Base-by-base conservation (phyloP, 305 asterid genomes). In the Petunia hybrid region DNA sequence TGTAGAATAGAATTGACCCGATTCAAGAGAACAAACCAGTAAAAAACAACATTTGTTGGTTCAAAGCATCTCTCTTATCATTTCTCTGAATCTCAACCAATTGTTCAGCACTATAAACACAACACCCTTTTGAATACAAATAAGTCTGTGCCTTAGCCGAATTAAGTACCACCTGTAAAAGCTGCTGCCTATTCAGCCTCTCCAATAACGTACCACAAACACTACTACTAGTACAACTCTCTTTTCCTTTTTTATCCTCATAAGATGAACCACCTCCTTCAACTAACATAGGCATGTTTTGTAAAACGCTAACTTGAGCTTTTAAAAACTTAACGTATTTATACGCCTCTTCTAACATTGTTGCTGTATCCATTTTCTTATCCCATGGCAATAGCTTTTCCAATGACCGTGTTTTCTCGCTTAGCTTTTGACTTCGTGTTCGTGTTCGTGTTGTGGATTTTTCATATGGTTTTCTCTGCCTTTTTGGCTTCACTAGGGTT, bases 321-420 rank as follows among this genome's bases (percentile, higher is more conserved):
- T 91, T 89, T 67, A 94, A 94, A 82, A 92, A 92, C 70, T 82
- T 84, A 86, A 94, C 87, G 87, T 94, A 94, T 84, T 90, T 92
- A 88, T 86, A 87, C 70, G 95, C 88, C 89, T 93, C 95, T 81
- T 91, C 97, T 56, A 91, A 87, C 84, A 91, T 89, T 6, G 92
- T 89, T 80, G 92, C 91, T 82, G 79, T 91, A 88, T 92, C 95
- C 97, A 91, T 90, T 45, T 87, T 90, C 80, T 56, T 79, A 42
- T 86, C 92, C 90, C 87, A 82, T 7, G 98, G 97, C 71, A 92
- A 84, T 53, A 92, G 86, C 85, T 87, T 87, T 85, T 90, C 88
- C n/a, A 94, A 51, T 16, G 86, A 35, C 51, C 88, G 78, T 8
- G 88, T 87, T 81, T 89, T 92, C 14, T 94, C 97, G 86, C 94